phyloP scores from a whole-genome alignment of 2,329 filamentous ascomycete genomes.

The Cladophialophora psammophila region DNA sequence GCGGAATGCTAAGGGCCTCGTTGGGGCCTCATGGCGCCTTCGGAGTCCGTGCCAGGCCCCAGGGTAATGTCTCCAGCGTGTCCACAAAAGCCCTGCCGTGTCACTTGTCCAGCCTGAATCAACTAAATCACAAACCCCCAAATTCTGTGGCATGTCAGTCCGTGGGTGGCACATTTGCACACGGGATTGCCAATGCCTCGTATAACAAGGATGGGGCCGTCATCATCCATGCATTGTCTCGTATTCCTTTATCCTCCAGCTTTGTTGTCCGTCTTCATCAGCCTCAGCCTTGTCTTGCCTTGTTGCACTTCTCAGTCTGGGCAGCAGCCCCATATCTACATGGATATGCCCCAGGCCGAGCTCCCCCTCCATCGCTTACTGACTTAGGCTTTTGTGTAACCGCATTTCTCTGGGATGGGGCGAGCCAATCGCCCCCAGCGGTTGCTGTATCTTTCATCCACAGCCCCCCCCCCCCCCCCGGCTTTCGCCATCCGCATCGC shows the following conservation, averaged over 20 bases:
- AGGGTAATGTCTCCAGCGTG: not conserved
- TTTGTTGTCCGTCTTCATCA: not conserved
- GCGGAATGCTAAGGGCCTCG: not conserved
- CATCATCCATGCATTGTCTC: not conserved
- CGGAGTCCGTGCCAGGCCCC: slow-evolving; percentile 9
- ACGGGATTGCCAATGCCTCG: not conserved
- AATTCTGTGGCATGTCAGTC: slow-evolving; percentile 7
- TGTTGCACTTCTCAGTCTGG: not conserved
- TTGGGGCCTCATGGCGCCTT: not conserved
- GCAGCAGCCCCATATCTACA: not conserved
- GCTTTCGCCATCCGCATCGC: slow-evolving; percentile 21
- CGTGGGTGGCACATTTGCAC: not conserved
- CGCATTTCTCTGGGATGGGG: not conserved
- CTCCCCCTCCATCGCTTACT: not conserved
- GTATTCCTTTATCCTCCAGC: not conserved
- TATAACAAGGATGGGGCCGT: not conserved
- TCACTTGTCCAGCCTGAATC: slow-evolving; percentile 1
- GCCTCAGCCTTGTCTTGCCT: not conserved
- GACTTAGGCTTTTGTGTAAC: slow-evolving; percentile 9
- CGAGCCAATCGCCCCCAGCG: not conserved
- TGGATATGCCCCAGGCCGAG: not conserved
- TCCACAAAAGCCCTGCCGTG: slow-evolving; percentile 9
- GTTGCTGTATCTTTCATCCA: not conserved
- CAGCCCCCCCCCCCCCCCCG: not conserved
- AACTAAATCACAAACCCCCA: slow-evolving; percentile 5